Conservation (phyloP, 2,329 filamentous ascomycete genomes). For the Hypoxylon sp. region DNA sequence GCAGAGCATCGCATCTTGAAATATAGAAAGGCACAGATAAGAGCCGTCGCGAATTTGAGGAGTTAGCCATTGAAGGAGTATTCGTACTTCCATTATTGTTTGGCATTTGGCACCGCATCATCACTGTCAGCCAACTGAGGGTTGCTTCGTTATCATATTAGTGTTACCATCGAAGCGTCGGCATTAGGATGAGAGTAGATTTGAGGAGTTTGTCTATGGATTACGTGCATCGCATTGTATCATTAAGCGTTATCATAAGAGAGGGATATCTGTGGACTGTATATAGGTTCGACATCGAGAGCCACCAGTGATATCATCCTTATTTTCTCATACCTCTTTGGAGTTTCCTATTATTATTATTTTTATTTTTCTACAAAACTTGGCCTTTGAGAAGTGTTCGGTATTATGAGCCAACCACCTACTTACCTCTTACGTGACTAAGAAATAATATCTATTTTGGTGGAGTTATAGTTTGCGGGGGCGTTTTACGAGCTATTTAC, state of each 20-base stretch:
- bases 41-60: not conserved
- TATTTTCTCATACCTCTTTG: not conserved
- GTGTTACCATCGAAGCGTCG: constrained; percentile 44
- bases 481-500: no score
- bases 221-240: constrained; percentile 19
- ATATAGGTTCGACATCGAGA: constrained; percentile 16
- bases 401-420: no score
- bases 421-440: no score
- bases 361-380: no score
- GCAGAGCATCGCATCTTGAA: constrained; percentile 1
- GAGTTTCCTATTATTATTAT: no score
- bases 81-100: constrained; percentile 12
- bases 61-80: constrained; percentile 9
- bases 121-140: constrained; percentile 8
- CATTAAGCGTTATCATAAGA: not conserved
- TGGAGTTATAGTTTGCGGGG: no score
- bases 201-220: constrained; percentile 16
- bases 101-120: constrained; percentile 21
- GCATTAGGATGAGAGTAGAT: constrained; percentile 32
- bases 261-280: constrained; percentile 12
- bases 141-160: constrained; percentile 42
- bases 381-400: no score
- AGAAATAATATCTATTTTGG: no score
- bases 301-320: not conserved
- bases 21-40: not conserved